Evolutionary conservation across 2,329 filamentous ascomycete genomes (phyloP), one percentile per base, ranked within the genome.

Genomic region (Ilyonectria sp.): DNA sequence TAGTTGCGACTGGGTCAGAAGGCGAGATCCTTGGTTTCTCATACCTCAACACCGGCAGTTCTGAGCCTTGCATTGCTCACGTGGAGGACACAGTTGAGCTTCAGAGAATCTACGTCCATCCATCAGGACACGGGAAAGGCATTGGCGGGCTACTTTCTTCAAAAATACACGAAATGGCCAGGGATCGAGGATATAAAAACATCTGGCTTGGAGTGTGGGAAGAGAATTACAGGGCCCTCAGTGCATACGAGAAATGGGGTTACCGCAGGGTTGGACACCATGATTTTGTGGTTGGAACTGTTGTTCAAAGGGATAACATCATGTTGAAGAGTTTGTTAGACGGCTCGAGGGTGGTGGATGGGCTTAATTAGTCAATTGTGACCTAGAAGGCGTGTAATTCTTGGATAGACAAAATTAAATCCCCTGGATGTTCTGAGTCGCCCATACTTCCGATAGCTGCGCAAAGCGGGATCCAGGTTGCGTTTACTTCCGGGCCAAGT

Each of bases 151-250:
- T 73, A 33, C 70, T 83, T n/a, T 77, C 74, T 47, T 64, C 60
- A 10, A 67, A 56, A 17, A 65, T 79, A 11, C 79, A 81, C 68
- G 68, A 61, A 1, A 71, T 82, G 65, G 82, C 83, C 1, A 72
- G 75, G 52, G 69, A 77, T 5, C 75, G 80, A 31, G 83, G 80
- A 0, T 84, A 80, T 35, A 74, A 71, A 55, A 75, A 80, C 29
- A 74, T 86, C 19, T 86, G 84, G 83, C 71, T 86, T 10, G 84
- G 84, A 0, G 84, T 86, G 10, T 86, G 84, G 84, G 82, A 86
- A 57, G 81, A 84, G 68, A 86, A 85, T 59, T 40, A 60, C 1
- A 77, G 71, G 33, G 83, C 83, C 0, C 76, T 79, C 26, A 77
- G 64, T 37, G 75, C 82, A 5, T 86, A 86, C 70, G 76, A 76